phyloP scores from a whole-genome alignment of 2,329 filamentous ascomycete species.

The Phoma herbarum region DNA sequence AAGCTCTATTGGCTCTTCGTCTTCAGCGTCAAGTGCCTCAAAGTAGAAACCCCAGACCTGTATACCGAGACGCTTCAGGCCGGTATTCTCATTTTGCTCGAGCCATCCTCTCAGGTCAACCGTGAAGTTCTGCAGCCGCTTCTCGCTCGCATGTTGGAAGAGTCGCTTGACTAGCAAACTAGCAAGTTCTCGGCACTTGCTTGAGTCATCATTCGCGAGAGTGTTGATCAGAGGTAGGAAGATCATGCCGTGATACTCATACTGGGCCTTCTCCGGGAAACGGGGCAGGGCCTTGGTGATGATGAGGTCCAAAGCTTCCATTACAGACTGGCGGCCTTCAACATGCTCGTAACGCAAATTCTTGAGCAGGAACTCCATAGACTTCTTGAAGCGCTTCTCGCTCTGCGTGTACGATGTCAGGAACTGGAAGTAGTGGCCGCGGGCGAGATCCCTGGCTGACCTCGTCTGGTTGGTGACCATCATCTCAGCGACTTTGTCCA shows the following conservation, averaged over 20 bases:
- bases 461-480: constrained; percentile 97
- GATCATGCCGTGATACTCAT: constrained; percentile 80
- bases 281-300: constrained; percentile 71
- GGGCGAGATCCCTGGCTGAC: constrained; percentile 83
- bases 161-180: constrained; percentile 80
- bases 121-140: constrained; percentile 75
- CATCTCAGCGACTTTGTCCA: constrained; percentile 82
- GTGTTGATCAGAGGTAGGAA: constrained; percentile 88
- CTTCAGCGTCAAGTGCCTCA: constrained; percentile 63
- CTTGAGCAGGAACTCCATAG: constrained; percentile 85
- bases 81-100: constrained; percentile 74
- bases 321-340: constrained; percentile 87
- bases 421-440: constrained; percentile 93
- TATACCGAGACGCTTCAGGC: constrained; percentile 76
- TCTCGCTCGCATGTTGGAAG: constrained; percentile 79
- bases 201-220: constrained; percentile 86
- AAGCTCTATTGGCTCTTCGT: constrained; percentile 71
- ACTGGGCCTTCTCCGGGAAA: constrained; percentile 74
- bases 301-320: constrained; percentile 90
- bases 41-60: constrained; percentile 87
- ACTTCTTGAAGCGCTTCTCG: constrained; percentile 86
- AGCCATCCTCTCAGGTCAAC: constrained; percentile 78
- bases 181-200: constrained; percentile 84
- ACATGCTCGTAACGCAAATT: constrained; percentile 92
- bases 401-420: constrained; percentile 93